A percentile compares a stretch with the other conserved stretches of the same genome.
phyloP scores from a whole-genome alignment of 441 rosid genomes.

The Syzygium syzygioides region DNA sequence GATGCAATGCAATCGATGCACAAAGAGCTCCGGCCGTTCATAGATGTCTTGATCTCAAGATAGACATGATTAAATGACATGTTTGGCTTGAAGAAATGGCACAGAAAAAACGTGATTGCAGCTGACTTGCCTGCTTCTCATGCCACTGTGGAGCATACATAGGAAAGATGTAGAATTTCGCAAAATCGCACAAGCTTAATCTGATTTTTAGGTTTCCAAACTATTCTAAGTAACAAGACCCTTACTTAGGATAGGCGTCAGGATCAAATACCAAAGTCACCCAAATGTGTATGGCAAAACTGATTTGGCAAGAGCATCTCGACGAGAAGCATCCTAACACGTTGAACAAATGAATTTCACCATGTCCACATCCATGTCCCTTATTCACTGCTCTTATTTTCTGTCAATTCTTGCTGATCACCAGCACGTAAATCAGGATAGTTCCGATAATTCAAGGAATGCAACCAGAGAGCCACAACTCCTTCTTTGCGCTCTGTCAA shows the following conservation, averaged over 20 bases:
- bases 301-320: background rate
- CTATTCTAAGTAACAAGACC: background rate
- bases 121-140: background rate
- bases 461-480: slow-evolving; percentile 81
- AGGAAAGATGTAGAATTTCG: background rate
- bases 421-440: slow-evolving; percentile 49
- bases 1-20: background rate
- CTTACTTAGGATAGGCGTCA: background rate
- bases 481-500: slow-evolving; percentile 80
- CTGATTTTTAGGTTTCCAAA: background rate
- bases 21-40: background rate
- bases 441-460: slow-evolving; percentile 81
- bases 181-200: background rate
- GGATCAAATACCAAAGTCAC: background rate
- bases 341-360: background rate
- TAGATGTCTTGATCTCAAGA: background rate
- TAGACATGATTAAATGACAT: background rate
- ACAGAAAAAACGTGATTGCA: background rate
- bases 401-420: slow-evolving; percentile 3
- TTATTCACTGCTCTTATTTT: background rate
- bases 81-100: background rate
- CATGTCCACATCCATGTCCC: background rate
- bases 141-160: background rate
- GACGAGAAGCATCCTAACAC: background rate
- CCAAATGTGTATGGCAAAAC: background rate